Evolutionary conservation across 306 rosid species (phyloP), one percentile per base, ranked within the genome.

Genomic region (Trifolium fragiferum): DNA sequence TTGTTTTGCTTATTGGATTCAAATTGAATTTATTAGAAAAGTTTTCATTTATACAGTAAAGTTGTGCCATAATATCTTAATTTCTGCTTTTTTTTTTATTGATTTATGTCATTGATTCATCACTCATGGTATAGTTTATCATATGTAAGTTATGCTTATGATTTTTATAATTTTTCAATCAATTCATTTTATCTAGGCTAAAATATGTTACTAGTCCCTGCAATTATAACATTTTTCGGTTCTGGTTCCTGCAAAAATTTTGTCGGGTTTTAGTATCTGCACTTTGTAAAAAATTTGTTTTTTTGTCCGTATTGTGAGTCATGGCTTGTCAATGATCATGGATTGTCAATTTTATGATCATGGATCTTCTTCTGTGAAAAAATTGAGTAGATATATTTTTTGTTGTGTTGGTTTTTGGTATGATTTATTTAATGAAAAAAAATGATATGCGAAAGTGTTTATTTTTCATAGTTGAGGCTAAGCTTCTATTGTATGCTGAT

Each of bases 41-140:
- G 68, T 8, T 78, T 76, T 75, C 6, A 20, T 63, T 78, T 41
- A 5, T 49, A 8, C 21, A 0, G 71, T 47, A 72, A 41, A 46
- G 27, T 55, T 69, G 51, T 60, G 41, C 13, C 55, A 53, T 72
- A 10, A 16, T 32, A 43, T 58, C 74, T 68, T 12, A 37, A 2
- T 46, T 57, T 68, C 11, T 32, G n/a, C 43, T n/a, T n/a, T n/a
- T n/a, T n/a, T n/a, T 18, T 51, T 10, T 8, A 33, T 25, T 59
- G 4, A 41, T n/a, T n/a, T n/a, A n/a, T n/a, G n/a, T n/a, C n/a
- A n/a, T n/a, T n/a, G n/a, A n/a, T n/a, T n/a, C n/a, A n/a, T n/a
- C n/a, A n/a, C n/a, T n/a, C n/a, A n/a, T n/a, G n/a, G n/a, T n/a
- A n/a, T n/a, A n/a, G n/a, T n/a, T n/a, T n/a, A n/a, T n/a, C n/a